Percentiles rank a stretch among this genome's conserved stretches.
phyloP scores from a whole-genome alignment of 2,329 filamentous ascomycete genomes.

The Hymenoscyphus fructigenus region DNA sequence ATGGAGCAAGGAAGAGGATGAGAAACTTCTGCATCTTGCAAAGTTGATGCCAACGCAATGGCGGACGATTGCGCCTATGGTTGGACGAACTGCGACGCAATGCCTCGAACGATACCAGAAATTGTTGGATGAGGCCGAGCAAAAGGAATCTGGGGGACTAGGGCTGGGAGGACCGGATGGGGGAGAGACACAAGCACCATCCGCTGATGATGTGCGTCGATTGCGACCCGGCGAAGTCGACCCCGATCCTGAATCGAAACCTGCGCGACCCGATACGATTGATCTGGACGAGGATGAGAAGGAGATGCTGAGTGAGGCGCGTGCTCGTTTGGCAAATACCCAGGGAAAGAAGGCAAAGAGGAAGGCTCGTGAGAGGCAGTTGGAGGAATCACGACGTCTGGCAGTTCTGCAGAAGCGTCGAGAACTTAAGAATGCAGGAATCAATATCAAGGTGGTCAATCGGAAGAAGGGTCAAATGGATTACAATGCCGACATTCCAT shows the following conservation, averaged over 20 bases:
- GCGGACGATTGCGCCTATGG: conserved; percentile 96
- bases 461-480: conserved; percentile 98
- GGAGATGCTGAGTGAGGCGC: conserved; percentile 97
- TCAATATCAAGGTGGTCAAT: conserved; percentile 93
- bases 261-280: conserved; percentile 91
- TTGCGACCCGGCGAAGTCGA: conserved; percentile 92
- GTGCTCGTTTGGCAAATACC: conserved; percentile 93
- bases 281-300: conserved; percentile 99
- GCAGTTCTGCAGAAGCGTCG: conserved; percentile 91
- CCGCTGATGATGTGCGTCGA: conserved; percentile 86
- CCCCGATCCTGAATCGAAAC: conserved; percentile 95
- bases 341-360: conserved; percentile 99
- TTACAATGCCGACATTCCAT: conserved; percentile 98
- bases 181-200: conserved; percentile 82
- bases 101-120: conserved; percentile 97
- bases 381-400: conserved; percentile 89
- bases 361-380: conserved; percentile 91
- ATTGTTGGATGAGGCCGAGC: conserved; percentile 91
- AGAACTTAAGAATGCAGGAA: conserved; percentile 95
- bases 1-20: conserved; percentile 98
- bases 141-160: conserved; percentile 77
- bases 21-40: conserved; percentile 92
- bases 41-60: conserved; percentile 99
- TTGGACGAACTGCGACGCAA: conserved; percentile 94
- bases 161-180: conserved; percentile 83